Percentiles rank a stretch among this genome's conserved stretches.
Evolutionary conservation across 2,329 filamentous ascomycete genomes (phyloP).

Genomic region (Colletotrichum tabaci): DNA sequence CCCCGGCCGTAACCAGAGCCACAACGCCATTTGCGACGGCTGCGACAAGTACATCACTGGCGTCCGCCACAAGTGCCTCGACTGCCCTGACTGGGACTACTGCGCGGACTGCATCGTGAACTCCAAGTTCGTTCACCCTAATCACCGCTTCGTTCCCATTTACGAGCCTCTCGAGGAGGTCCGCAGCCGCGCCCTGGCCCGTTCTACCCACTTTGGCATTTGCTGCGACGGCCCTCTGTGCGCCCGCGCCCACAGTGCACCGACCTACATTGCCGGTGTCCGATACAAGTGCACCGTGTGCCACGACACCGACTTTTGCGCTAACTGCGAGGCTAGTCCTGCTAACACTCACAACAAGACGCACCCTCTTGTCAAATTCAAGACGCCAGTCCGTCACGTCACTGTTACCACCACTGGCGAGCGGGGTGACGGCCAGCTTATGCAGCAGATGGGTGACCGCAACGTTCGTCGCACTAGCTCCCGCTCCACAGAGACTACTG

Average conservation of each 20-base stretch:
- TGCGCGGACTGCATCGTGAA: conserved; percentile 82
- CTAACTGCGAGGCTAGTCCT: conserved; percentile 91
- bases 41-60: conserved; percentile 92
- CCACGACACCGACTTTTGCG: conserved; percentile 95
- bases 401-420: conserved; percentile 89
- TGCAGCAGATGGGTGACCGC: conserved; percentile 81
- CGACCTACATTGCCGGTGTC: conserved; percentile 82
- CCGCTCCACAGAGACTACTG: conserved; percentile 67
- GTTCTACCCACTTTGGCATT: conserved; percentile 82
- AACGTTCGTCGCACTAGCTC: conserved; percentile 55
- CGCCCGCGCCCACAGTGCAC: conserved; percentile 66
- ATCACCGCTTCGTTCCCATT: conserved; percentile 90
- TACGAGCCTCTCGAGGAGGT: conserved; percentile 76
- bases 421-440: conserved; percentile 75
- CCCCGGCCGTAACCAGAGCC: conserved; percentile 84
- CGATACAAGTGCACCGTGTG: conserved; percentile 99
- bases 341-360: conserved; percentile 90
- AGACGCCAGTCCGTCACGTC: conserved; percentile 89
- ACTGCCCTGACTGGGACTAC: conserved; percentile 98
- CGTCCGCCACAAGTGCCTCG: conserved; percentile 94
- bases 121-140: conserved; percentile 79
- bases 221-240: conserved; percentile 97
- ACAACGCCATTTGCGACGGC: conserved; percentile 94
- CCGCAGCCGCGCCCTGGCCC: conserved; percentile 56
- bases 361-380: conserved; percentile 98